Conservation (phyloP, 2,329 filamentous ascomycete genomes). For the Juglanconis juglandina region DNA sequence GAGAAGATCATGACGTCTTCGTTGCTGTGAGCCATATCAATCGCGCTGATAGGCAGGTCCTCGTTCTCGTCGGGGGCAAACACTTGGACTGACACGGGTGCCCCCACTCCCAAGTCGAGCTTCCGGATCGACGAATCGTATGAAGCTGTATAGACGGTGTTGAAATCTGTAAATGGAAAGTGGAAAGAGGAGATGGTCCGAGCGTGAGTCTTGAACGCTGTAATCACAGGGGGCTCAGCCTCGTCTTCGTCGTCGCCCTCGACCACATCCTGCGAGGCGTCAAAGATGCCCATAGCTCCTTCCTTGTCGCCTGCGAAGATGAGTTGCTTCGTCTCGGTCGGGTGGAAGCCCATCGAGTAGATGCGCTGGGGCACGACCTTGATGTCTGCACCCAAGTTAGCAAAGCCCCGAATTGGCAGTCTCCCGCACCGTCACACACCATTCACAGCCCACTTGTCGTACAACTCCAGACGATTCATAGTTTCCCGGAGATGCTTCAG, state of each 20-base stretch:
- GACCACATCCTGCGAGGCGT: conserved; percentile 69
- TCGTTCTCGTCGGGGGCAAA: conserved; percentile 72
- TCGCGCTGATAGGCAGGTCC: conserved; percentile 76
- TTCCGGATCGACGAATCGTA: conserved; percentile 92
- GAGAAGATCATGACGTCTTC: conserved; percentile 80
- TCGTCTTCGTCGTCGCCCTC: conserved; percentile 57
- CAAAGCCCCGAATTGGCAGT: not conserved
- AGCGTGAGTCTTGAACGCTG: conserved; percentile 84
- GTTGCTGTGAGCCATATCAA: conserved; percentile 72
- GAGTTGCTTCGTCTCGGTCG: conserved; percentile 77
- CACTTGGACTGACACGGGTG: conserved; percentile 65
- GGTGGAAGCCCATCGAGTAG: conserved; percentile 86
- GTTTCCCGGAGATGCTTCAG: conserved; percentile 69
- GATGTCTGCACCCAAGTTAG: conserved; percentile 57
- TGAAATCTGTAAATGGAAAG: conserved; percentile 69
- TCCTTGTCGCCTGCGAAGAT: conserved; percentile 94
- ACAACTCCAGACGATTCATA: conserved; percentile 75
- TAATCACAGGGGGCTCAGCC: conserved; percentile 71
- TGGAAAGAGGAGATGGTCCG: conserved; percentile 84
- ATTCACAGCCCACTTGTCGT: conserved; percentile 79
- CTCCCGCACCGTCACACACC: conserved; percentile 43
- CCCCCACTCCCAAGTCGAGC: conserved; percentile 74
- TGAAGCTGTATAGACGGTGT: conserved; percentile 76
- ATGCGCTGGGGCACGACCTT: conserved; percentile 87
- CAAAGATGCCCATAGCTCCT: conserved; percentile 85